These are phyloP conservation scores for Plasmodium coatneyi DNA, from an alignment of 169 alveolate genomes.

Conservation along the genomic window DNA sequence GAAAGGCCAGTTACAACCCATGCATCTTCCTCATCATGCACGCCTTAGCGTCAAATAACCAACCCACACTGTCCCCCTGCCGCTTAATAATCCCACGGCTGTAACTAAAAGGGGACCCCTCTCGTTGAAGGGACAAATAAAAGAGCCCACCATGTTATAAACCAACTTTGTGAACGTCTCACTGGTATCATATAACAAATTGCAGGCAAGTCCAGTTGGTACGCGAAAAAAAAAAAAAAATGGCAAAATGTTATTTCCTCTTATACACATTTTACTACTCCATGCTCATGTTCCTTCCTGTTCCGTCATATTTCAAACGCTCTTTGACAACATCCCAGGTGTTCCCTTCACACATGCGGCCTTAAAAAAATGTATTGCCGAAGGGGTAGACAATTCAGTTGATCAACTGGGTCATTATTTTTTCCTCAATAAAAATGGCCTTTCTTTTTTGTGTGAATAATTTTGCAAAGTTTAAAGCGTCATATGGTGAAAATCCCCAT, in stretches of 20 bases:
- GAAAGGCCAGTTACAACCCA: background rate
- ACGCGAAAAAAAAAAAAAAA: slow-evolving; percentile 1
- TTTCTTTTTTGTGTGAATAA: background rate
- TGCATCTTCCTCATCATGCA: background rate
- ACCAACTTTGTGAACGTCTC: background rate
- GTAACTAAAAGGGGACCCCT: background rate
- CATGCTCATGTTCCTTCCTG: background rate
- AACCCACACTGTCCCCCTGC: background rate
- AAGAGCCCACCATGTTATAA: background rate
- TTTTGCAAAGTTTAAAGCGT: background rate
- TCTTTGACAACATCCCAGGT: background rate
- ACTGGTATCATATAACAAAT: background rate
- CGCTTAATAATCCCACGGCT: background rate
- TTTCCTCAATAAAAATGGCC: background rate
- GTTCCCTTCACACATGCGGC: background rate
- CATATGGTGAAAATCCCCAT: background rate
- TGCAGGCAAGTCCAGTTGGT: background rate
- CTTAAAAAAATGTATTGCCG: background rate
- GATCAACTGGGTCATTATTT: background rate
- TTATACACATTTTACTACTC: background rate
- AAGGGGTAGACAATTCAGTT: background rate
- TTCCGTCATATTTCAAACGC: background rate
- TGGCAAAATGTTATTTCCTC: background rate
- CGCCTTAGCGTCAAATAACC: background rate
- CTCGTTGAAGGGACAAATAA: background rate